Conservation (phyloP, 805 yeast genomes). For the Saturnispora sekii region DNA sequence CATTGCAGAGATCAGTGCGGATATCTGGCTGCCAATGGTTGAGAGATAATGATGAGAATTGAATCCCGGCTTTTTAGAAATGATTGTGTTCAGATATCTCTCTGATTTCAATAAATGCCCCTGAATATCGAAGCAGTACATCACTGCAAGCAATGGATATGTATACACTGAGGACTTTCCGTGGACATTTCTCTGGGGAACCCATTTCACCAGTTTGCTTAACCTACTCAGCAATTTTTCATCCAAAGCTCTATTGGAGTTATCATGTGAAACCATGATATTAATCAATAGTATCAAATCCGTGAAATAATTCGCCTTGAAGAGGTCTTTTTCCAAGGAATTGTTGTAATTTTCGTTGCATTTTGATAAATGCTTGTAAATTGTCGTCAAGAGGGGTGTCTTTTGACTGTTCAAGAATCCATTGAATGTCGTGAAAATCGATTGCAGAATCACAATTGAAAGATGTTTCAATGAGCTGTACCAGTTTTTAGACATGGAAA, state of each 20-base stretch:
- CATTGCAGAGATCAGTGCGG: slow-evolving; percentile 17
- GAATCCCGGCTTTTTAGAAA: slow-evolving; percentile 18
- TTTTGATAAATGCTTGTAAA: slow-evolving; percentile 26
- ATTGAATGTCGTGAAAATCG: slow-evolving; percentile 23
- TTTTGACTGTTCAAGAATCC: slow-evolving; percentile 29
- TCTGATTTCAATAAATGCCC: slow-evolving; percentile 26
- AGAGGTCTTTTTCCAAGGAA: slow-evolving; percentile 23
- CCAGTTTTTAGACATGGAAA: slow-evolving; percentile 27
- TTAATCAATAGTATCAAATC: slow-evolving; percentile 24
- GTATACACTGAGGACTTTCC: slow-evolving; percentile 11
- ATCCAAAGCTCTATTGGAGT: slow-evolving; percentile 21
- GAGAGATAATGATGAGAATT: slow-evolving; percentile 18
- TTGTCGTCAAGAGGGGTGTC: slow-evolving; percentile 17
- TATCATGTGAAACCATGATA: slow-evolving; percentile 22
- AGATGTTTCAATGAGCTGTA: slow-evolving; percentile 24
- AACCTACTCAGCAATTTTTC: slow-evolving; percentile 25
- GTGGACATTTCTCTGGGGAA: slow-evolving; percentile 15
- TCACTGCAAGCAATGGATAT: slow-evolving; percentile 24
- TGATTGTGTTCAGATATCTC: slow-evolving; percentile 18
- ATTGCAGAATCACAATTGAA: slow-evolving; percentile 22
- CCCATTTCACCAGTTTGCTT: slow-evolving; percentile 21
- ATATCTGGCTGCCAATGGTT: slow-evolving; percentile 15
- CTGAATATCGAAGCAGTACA: slow-evolving; percentile 22
- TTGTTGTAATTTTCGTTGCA: slow-evolving; percentile 27
- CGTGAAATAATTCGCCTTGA: slow-evolving; percentile 26